A percentile compares a stretch with the other conserved stretches of the same genome.
Evolutionary conservation across 2,329 filamentous ascomycete species (phyloP).

Genomic region (Nakataea oryzae): DNA sequence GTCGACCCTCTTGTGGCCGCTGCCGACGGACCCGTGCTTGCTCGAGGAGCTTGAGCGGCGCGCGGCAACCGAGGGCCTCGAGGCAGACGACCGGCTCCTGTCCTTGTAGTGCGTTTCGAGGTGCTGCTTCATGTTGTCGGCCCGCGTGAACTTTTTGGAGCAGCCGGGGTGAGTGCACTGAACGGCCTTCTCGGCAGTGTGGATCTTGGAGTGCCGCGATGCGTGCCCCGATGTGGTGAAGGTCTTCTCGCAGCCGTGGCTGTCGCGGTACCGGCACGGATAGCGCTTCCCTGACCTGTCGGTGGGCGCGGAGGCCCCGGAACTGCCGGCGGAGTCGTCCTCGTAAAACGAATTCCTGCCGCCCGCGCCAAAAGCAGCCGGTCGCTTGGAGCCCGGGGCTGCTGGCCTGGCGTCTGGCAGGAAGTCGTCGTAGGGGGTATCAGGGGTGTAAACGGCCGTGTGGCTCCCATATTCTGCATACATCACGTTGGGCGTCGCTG

Average conservation of each 20-base stretch:
- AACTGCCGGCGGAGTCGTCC: constrained; percentile 32
- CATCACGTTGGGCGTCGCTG: constrained; percentile 40
- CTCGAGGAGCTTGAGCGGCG: constrained; percentile 15
- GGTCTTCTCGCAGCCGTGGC: constrained; percentile 63
- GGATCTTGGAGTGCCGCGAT: constrained; percentile 76
- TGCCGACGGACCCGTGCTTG: constrained; percentile 13
- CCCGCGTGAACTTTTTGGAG: constrained; percentile 70
- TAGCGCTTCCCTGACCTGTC: constrained; percentile 54
- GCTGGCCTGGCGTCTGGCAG: constrained; percentile 9
- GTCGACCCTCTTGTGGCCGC: constrained; percentile 11
- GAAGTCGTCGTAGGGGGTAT: constrained; percentile 24
- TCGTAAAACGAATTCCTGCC: constrained; percentile 29
- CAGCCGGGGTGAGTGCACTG: constrained; percentile 58
- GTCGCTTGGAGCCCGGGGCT: constrained; percentile 14
- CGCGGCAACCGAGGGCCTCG: constrained; percentile 13
- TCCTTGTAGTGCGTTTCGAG: constrained; percentile 65
- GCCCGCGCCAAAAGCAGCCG: neutral
- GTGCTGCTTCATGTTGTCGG: constrained; percentile 84
- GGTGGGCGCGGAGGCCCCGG: constrained; percentile 12
- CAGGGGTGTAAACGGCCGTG: constrained; percentile 4
- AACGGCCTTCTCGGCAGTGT: constrained; percentile 71
- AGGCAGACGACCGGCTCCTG: constrained; percentile 34
- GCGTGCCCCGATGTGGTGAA: constrained; percentile 80
- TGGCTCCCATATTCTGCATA: constrained; percentile 16
- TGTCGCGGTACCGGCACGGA: constrained; percentile 63